These are phyloP conservation scores for Metschnikowia lunata DNA, from an alignment of 805 yeast genomes.

Conservation along the genomic window DNA sequence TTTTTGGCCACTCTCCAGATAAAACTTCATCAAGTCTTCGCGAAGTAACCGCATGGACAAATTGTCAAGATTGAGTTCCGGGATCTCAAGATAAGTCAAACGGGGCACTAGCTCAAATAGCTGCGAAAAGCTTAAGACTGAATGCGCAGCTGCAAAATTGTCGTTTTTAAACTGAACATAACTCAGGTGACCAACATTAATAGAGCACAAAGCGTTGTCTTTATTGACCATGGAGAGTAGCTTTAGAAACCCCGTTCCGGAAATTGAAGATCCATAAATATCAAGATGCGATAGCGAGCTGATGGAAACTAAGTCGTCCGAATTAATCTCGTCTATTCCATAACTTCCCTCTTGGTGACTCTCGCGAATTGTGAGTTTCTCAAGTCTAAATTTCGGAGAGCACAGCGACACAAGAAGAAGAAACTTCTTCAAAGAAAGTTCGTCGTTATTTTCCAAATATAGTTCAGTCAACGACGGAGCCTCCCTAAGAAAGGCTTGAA, in stretches of 20 bases:
- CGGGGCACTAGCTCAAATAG: conserved; percentile 16
- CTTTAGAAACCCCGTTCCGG: conserved; percentile 12
- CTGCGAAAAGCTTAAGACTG: conserved; percentile 9
- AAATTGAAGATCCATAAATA: conserved; percentile 16
- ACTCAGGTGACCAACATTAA: conserved; percentile 15
- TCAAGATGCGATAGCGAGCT: conserved; percentile 26
- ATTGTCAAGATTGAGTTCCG: conserved; percentile 36
- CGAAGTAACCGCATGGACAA: conserved; percentile 27
- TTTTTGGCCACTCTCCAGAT: conserved; percentile 10
- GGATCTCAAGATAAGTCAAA: conserved; percentile 23
- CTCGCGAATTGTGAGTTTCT: conserved; percentile 31
- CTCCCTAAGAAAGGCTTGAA: conserved; percentile 1
- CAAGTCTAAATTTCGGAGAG: conserved; percentile 24
- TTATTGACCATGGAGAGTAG: conserved; percentile 8
- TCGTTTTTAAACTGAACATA: conserved; percentile 14
- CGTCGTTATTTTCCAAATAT: conserved; percentile 32
- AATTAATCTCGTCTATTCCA: conserved; percentile 25
- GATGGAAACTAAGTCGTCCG: conserved; percentile 23
- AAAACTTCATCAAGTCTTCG: conserved; percentile 20
- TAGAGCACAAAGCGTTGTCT: neutral
- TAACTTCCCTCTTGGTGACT: conserved; percentile 17
- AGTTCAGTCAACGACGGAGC: conserved; percentile 9
- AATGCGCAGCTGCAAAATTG: conserved; percentile 6
- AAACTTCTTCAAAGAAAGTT: conserved; percentile 24
- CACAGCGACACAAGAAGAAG: conserved; percentile 27